These are phyloP conservation scores for Sarocladiaceae sp. DNA, from an alignment of 2,329 filamentous ascomycete species.

Conservation along the genomic window DNA sequence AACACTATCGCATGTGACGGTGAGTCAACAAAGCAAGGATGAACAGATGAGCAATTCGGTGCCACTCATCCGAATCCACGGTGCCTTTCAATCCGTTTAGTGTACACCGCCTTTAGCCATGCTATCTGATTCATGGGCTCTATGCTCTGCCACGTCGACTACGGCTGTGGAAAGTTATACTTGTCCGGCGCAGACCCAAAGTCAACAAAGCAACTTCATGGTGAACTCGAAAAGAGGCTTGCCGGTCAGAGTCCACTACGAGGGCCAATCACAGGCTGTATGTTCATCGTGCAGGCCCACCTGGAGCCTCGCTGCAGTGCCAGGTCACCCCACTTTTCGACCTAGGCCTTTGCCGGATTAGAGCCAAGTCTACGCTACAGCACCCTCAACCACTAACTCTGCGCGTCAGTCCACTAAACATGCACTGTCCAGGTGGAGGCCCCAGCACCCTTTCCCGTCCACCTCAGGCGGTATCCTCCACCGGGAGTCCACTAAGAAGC, in stretches of 20 bases:
- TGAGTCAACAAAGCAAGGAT: neutral
- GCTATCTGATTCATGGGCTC: too few relatives aligned
- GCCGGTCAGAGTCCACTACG: too few relatives aligned
- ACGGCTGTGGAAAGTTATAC: too few relatives aligned
- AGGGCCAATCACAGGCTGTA: neutral
- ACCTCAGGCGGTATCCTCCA: neutral
- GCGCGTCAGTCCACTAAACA: neutral
- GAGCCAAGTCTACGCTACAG: neutral
- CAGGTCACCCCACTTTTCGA: neutral
- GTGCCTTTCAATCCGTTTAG: too few relatives aligned
- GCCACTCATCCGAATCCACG: too few relatives aligned
- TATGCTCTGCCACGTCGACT: too few relatives aligned
- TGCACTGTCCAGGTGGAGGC: conserved; percentile 3
- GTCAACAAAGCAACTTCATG: conserved; percentile 7
- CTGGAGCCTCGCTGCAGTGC: neutral
- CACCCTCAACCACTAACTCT: neutral
- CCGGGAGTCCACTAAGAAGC: neutral
- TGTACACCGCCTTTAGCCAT: too few relatives aligned
- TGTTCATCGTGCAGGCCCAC: neutral
- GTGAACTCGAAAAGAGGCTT: too few relatives aligned
- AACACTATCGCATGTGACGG: neutral
- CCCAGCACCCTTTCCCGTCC: neutral
- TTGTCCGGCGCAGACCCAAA: too few relatives aligned
- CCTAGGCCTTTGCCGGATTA: neutral
- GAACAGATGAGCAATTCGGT: neutral